These are phyloP conservation scores for Rhizophora apiculata DNA, from an alignment of 345 rosid genomes.

Conservation along the genomic window DNA sequence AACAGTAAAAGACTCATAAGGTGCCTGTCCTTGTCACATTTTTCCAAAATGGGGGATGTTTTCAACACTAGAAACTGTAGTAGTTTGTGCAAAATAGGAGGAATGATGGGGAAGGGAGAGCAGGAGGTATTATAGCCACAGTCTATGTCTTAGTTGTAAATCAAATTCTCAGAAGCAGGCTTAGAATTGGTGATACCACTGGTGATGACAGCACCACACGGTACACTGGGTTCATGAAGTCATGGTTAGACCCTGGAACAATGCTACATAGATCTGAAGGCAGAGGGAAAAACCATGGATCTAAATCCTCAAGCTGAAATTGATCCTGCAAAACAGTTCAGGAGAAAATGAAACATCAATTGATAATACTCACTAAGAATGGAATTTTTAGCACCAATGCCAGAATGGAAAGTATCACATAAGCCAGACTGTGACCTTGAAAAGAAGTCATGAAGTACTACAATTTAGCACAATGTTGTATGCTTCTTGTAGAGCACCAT, in stretches of 20 bases:
- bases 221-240: slow-evolving; percentile 56
- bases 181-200: slow-evolving; percentile 54
- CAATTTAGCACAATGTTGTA: not conserved
- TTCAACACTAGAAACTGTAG: too few species aligned
- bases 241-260: slow-evolving; percentile 78
- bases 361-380: slow-evolving; percentile 1
- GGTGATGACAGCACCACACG: slow-evolving; percentile 87
- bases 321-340: slow-evolving; percentile 38
- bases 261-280: slow-evolving; percentile 57
- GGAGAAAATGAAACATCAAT: slow-evolving; percentile 7
- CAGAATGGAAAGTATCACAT: not conserved
- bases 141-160: not conserved
- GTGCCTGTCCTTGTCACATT: too few species aligned
- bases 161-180: slow-evolving; percentile 8
- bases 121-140: not conserved
- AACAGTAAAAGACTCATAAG: too few species aligned
- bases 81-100: not conserved
- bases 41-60: too few species aligned
- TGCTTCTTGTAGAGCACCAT: not conserved
- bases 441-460: not conserved
- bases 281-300: slow-evolving; percentile 85
- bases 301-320: slow-evolving; percentile 50
- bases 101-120: not conserved
- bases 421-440: not conserved
- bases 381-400: not conserved